A percentile compares a stretch with the other conserved stretches of the same genome.
Conservation (phyloP, 2,329 filamentous ascomycete species). For the Stylonectria norvegica region DNA sequence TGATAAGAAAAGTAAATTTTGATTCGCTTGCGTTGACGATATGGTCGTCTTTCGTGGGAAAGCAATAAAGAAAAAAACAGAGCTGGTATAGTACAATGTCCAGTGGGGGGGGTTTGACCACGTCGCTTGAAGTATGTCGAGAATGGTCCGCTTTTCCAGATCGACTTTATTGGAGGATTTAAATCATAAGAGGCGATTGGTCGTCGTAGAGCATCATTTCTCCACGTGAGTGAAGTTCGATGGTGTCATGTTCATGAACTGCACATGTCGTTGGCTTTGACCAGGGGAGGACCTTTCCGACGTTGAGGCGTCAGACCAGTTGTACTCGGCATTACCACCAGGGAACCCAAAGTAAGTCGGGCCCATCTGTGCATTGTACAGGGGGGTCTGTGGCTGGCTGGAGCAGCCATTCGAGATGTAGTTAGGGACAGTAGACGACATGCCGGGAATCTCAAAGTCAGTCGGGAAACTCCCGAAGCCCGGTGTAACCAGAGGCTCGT, state of each 20-base stretch:
- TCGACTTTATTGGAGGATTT: neutral
- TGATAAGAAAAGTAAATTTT: slow-evolving; percentile 10
- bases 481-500: slow-evolving; percentile 50
- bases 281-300: slow-evolving; percentile 33
- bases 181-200: no score
- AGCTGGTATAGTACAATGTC: slow-evolving; percentile 22
- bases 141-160: neutral
- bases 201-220: slow-evolving; percentile 7
- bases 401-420: slow-evolving; percentile 41
- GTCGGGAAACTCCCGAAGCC: slow-evolving; percentile 43
- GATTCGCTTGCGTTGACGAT: slow-evolving; percentile 12
- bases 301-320: slow-evolving; percentile 47
- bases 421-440: slow-evolving; percentile 41
- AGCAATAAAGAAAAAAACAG: slow-evolving; percentile 3
- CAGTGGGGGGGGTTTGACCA: slow-evolving; percentile 7
- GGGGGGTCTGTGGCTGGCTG: slow-evolving; percentile 49
- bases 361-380: slow-evolving; percentile 38
- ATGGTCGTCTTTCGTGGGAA: slow-evolving; percentile 6
- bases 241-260: slow-evolving; percentile 37
- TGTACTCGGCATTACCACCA: slow-evolving; percentile 45
- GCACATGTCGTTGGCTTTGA: slow-evolving; percentile 29
- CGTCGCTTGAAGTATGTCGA: slow-evolving; percentile 16
- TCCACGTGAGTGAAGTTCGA: slow-evolving; percentile 27
- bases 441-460: slow-evolving; percentile 43
- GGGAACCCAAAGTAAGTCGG: slow-evolving; percentile 39